Evolutionary conservation across 176 grass and related monocot genomes (phyloP).

Genomic region (Triticum turgidum): DNA sequence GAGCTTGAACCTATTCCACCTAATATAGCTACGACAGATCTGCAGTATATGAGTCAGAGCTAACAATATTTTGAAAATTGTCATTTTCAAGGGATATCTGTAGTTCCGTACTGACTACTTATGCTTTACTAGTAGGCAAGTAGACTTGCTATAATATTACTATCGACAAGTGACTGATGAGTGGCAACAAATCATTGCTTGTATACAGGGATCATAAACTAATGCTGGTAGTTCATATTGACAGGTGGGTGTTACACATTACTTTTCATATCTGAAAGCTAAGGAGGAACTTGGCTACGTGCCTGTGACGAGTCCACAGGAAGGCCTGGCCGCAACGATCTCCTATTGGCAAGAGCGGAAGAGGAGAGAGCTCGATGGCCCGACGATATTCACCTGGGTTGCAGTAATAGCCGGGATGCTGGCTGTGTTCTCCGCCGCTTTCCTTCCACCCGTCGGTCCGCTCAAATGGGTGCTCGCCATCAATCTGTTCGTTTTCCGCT

Average conservation of each 20-base stretch:
- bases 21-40: not conserved
- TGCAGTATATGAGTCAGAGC: not conserved
- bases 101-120: not conserved
- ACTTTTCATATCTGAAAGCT: conserved; percentile 83
- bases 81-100: not conserved
- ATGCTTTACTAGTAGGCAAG: not conserved
- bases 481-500: conserved; percentile 54
- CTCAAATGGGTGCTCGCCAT: conserved; percentile 52
- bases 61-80: not conserved
- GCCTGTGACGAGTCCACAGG: conserved; percentile 60
- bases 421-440: conserved; percentile 52
- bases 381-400: conserved; percentile 71
- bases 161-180: conserved; percentile 18
- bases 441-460: conserved; percentile 60
- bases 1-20: not conserved
- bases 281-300: conserved; percentile 75
- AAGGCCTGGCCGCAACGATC: conserved; percentile 67
- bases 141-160: not conserved
- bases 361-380: conserved; percentile 74
- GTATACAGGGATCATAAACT: conserved; percentile 1
- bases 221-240: conserved; percentile 20
- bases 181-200: conserved; percentile 28
- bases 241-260: conserved; percentile 87
- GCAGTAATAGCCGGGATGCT: conserved; percentile 44
- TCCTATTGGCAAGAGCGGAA: conserved; percentile 74